A percentile compares a stretch with the other conserved stretches of the same genome.
phyloP scores from a whole-genome alignment of 441 rosid genomes.

The Eruca vesicaria region DNA sequence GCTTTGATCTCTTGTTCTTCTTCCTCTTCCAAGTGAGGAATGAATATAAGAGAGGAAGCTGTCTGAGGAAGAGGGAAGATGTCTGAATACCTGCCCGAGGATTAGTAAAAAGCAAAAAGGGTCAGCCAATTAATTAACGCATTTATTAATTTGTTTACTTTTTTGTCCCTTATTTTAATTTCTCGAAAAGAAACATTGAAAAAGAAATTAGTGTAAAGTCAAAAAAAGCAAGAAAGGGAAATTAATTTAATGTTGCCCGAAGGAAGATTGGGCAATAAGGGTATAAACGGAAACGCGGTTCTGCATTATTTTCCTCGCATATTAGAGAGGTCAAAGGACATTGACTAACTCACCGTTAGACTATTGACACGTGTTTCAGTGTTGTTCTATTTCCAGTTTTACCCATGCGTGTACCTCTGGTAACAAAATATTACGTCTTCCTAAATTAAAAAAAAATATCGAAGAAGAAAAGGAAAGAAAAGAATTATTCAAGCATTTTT shows the following conservation, averaged over 20 bases:
- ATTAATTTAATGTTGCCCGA: conserved; percentile 40
- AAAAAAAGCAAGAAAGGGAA: conserved; percentile 4
- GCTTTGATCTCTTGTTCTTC: conserved; percentile 10
- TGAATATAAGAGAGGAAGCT: conserved; percentile 1
- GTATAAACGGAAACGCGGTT: conserved; percentile 25
- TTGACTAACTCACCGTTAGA: conserved; percentile 1
- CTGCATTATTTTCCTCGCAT: not conserved
- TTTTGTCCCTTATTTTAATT: not conserved
- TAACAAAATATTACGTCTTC: conserved; percentile 18
- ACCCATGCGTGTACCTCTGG: conserved; percentile 23
- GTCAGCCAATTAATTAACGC: conserved; percentile 19
- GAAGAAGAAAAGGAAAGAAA: not conserved
- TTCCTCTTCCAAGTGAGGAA: conserved; percentile 10
- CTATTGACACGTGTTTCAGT: conserved; percentile 7
- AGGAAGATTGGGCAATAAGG: conserved; percentile 38
- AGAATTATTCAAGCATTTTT: conserved; percentile 16
- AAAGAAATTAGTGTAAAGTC: not conserved
- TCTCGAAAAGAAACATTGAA: not conserved
- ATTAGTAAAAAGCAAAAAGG: conserved; percentile 7
- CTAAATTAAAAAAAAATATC: not conserved
- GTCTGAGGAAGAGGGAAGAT: conserved; percentile 23
- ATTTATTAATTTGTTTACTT: conserved; percentile 10
- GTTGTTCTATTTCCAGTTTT: not conserved
- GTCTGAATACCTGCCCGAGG: conserved; percentile 27
- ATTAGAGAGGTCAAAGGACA: not conserved